Evolutionary conservation across 1,284 basidiomycete genomes (phyloP).

Genomic region (Ceratobasidium theobromae): DNA sequence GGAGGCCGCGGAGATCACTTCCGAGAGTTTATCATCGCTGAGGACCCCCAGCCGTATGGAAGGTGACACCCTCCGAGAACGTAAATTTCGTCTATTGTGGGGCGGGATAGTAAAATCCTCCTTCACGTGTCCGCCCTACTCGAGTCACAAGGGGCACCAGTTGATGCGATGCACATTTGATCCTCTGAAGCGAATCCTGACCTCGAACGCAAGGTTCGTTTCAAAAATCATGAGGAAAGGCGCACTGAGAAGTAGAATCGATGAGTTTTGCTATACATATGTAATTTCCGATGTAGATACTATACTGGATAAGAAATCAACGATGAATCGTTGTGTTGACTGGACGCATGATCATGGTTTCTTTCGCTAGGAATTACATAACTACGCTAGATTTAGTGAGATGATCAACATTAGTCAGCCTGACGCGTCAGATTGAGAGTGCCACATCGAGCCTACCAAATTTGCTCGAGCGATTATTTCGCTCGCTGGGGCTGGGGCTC

Average conservation of each 20-base stretch:
- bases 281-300: conserved; percentile 43
- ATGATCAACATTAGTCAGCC: conserved; percentile 1
- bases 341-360: conserved; percentile 73
- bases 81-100: conserved; percentile 56
- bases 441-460: conserved; percentile 49
- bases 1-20: background rate
- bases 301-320: conserved; percentile 2
- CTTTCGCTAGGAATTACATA: conserved; percentile 75
- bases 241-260: conserved; percentile 53
- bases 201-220: conserved; percentile 61
- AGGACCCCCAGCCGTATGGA: conserved; percentile 35
- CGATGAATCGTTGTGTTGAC: conserved; percentile 38
- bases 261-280: conserved; percentile 35
- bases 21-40: conserved; percentile 17
- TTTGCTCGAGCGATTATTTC: conserved; percentile 77
- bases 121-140: conserved; percentile 54
- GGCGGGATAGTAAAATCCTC: conserved; percentile 51
- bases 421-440: background rate
- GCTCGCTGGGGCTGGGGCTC: conserved; percentile 76
- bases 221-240: conserved; percentile 75
- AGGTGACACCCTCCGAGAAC: conserved; percentile 45
- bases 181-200: conserved; percentile 84
- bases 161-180: conserved; percentile 59
- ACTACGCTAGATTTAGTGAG: conserved; percentile 43
- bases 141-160: conserved; percentile 55